Conservation (phyloP, 2,329 filamentous ascomycete species). For the Colletotrichum limetticola region DNA sequence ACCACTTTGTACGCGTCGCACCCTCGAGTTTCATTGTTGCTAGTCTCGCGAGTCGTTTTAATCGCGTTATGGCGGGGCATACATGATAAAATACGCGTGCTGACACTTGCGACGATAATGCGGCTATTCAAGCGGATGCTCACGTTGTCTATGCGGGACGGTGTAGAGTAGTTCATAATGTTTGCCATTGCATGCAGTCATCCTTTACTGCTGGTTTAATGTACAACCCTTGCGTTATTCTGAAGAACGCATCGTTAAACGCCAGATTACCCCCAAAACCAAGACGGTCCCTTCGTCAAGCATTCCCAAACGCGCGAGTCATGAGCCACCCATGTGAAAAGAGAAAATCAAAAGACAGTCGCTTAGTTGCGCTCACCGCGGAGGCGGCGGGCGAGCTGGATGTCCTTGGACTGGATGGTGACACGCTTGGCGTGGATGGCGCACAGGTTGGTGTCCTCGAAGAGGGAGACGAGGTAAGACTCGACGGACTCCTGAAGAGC, state of each 20-base stretch:
- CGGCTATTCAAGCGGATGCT: too few species aligned
- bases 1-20: too few species aligned
- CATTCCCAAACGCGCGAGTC: conserved; percentile 51
- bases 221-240: conserved; percentile 54
- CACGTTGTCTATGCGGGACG: too few species aligned
- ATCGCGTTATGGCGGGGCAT: too few species aligned
- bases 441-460: conserved; percentile 98
- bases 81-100: too few species aligned
- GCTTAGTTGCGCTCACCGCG: conserved; percentile 90
- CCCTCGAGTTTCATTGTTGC: too few species aligned
- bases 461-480: conserved; percentile 97
- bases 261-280: conserved; percentile 54
- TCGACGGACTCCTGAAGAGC: conserved; percentile 98
- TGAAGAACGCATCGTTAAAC: conserved; percentile 53
- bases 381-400: conserved; percentile 94
- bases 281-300: conserved; percentile 49
- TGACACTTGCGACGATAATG: too few species aligned
- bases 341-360: conserved; percentile 39
- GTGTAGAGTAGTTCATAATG: conserved; percentile 41
- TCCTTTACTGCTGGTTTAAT: conserved; percentile 52
- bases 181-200: conserved; percentile 47
- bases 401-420: conserved; percentile 97
- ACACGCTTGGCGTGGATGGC: conserved; percentile 99
- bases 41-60: too few species aligned
- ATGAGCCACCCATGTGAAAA: conserved; percentile 49